Evolutionary conservation across 169 alveolate genomes (phyloP), one percentile per base, ranked within the genome.

Genomic region (Plasmodium knowlesi): DNA sequence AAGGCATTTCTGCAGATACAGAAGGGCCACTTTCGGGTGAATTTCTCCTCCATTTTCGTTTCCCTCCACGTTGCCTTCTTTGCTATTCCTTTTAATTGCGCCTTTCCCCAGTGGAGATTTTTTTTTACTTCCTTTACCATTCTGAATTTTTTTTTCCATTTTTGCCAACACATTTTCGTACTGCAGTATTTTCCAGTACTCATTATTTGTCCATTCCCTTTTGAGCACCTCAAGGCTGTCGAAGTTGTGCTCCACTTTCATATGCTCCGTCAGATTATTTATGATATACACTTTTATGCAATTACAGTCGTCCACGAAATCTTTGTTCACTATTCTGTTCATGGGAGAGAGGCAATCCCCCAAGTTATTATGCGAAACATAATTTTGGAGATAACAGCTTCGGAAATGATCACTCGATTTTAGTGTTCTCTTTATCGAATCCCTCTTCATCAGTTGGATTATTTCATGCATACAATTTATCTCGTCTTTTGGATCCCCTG

Each of bases 331-430:
- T 53, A 41, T 28, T 53, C 80, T 86, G 30, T 86, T 86, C 25
- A 86, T 86, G 54, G 93, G 93, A n/a, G 93, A 74, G 30, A 86
- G 80, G 0, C 72, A n/a, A 54, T 86, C 93, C 19, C 73, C 30
- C 32, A 86, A 57, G 67, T 86, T 74, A 50, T 50, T 50, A 70
- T 30, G 39, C 28, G 39, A 9, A 14, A 70, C n/a, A 28, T 86
- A 74, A 34, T 57, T 86, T 74, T 86, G 93, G 34, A 74, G 53
- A 37, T 76, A 86, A 9, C 22, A 86, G 61, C 70, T 86, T 32
- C 67, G 32, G n/a, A 53, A 76, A 3, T 76, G 30, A n/a, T 53
- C 82, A 30, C 81, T 57, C 5, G 32, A 32, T 30, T 86, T 86
- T 22, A 76, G 71, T 76, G 41, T 86, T n/a, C 43, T 74, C 41